Evolutionary conservation across 2,329 filamentous ascomycete species (phyloP).

Genomic region (Aspergillus sclerotialis): DNA sequence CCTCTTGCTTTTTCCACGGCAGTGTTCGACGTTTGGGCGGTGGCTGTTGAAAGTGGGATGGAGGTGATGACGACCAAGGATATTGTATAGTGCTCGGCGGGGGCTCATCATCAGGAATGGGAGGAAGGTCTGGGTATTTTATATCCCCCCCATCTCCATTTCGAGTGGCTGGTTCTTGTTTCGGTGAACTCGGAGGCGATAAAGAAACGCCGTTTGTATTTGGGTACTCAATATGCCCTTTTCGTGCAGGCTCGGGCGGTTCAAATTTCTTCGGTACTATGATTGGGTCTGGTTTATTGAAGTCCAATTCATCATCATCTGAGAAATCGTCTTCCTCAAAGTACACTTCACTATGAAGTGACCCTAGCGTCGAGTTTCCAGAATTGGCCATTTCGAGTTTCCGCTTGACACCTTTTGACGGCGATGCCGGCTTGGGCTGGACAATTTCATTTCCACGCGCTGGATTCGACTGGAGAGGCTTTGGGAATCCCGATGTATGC

Average conservation of each 20-base stretch:
- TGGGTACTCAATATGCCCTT: slow-evolving; percentile 3
- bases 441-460: slow-evolving; percentile 18
- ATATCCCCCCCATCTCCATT: slow-evolving; percentile 15
- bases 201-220: slow-evolving; percentile 3
- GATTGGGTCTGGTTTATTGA: slow-evolving; percentile 25
- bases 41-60: slow-evolving; percentile 35
- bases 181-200: slow-evolving; percentile 1
- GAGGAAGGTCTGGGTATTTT: slow-evolving; percentile 31
- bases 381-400: slow-evolving; percentile 29
- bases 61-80: slow-evolving; percentile 62
- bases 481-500: slow-evolving; percentile 24
- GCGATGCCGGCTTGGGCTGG: slow-evolving; percentile 14
- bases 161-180: slow-evolving; percentile 6
- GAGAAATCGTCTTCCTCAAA: slow-evolving; percentile 81
- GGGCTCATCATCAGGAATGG: slow-evolving; percentile 20
- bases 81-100: slow-evolving; percentile 51
- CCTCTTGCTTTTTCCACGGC: slow-evolving; percentile 45
- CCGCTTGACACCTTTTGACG: slow-evolving; percentile 28
- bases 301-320: slow-evolving; percentile 69
- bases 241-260: slow-evolving; percentile 3
- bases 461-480: slow-evolving; percentile 26
- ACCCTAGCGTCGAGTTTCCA: slow-evolving; percentile 28
- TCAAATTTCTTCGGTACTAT: slow-evolving; percentile 13
- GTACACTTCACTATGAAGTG: slow-evolving; percentile 46
- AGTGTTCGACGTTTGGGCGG: slow-evolving; percentile 57